phyloP scores from a whole-genome alignment of 495 filamentous ascomycete species.

The Trichocladium antarcticum region DNA sequence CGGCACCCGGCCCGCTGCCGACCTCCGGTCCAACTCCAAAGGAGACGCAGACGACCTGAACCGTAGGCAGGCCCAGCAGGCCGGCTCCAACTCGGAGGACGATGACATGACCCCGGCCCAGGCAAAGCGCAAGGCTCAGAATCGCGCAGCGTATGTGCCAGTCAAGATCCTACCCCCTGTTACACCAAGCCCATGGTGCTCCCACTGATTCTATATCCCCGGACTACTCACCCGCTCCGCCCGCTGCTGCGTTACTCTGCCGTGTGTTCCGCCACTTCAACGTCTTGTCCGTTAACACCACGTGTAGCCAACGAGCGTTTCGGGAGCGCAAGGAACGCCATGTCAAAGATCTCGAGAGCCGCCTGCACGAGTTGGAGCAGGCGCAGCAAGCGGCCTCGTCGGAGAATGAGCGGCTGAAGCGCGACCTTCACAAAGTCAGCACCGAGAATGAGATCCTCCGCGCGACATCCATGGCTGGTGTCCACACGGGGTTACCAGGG shows the following conservation, averaged over 20 bases:
- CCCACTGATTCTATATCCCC: background rate
- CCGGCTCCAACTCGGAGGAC: slow-evolving; percentile 41
- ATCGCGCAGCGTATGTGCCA: slow-evolving; percentile 78
- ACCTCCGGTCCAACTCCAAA: slow-evolving; percentile 30
- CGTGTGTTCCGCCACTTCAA: background rate
- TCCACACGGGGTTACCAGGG: slow-evolving; percentile 17
- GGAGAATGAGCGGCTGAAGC: slow-evolving; percentile 78
- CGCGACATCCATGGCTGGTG: slow-evolving; percentile 47
- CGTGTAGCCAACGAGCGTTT: slow-evolving; percentile 78
- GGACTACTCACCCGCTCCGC: no score
- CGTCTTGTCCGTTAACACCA: slow-evolving; percentile 9
- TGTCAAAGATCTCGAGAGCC: slow-evolving; percentile 82
- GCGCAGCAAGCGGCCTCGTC: slow-evolving; percentile 31
- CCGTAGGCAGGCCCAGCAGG: no score
- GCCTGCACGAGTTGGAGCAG: slow-evolving; percentile 63
- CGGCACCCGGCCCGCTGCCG: slow-evolving; percentile 14
- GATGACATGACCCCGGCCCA: slow-evolving; percentile 66
- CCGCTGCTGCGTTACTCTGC: no score
- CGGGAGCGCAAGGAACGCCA: slow-evolving; percentile 93
- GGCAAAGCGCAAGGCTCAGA: slow-evolving; percentile 85
- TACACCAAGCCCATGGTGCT: background rate
- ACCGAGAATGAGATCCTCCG: slow-evolving; percentile 93
- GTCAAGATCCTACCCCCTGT: slow-evolving; percentile 3
- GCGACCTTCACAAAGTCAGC: slow-evolving; percentile 62
- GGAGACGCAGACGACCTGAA: slow-evolving; percentile 24